A percentile compares a stretch with the other conserved stretches of the same genome.
phyloP scores from a whole-genome alignment of 345 rosid species.

The Lenwebbia sp. region DNA sequence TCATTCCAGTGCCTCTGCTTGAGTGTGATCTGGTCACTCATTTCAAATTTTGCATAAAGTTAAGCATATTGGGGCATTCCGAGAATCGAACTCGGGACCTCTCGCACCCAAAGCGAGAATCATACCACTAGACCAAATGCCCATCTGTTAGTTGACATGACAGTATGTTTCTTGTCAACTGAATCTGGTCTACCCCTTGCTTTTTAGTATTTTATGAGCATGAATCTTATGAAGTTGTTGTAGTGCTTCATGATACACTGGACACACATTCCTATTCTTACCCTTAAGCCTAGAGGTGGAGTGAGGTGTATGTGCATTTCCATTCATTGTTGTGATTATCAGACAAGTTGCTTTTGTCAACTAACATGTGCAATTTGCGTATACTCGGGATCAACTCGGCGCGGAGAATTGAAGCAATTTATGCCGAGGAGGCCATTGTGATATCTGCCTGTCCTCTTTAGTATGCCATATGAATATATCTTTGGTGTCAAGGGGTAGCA shows the following conservation, averaged over 20 bases:
- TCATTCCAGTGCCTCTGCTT: background rate
- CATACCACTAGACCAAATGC: conserved; percentile 51
- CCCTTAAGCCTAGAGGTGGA: background rate
- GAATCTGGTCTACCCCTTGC: background rate
- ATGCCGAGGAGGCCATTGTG: background rate
- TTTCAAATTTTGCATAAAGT: background rate
- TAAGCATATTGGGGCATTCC: conserved; percentile 37
- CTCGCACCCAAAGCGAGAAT: conserved; percentile 91
- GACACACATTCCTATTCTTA: background rate
- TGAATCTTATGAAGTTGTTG: background rate
- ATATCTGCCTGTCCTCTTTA: background rate
- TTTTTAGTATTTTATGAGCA: background rate
- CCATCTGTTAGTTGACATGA: background rate
- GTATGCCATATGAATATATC: background rate
- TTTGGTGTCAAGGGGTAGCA: background rate
- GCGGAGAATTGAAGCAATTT: background rate
- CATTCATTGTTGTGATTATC: background rate
- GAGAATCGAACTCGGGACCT: conserved; percentile 85
- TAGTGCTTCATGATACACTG: background rate
- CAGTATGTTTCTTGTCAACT: background rate
- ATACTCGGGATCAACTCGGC: background rate
- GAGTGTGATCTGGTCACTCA: background rate
- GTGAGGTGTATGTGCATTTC: background rate
- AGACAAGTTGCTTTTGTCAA: background rate
- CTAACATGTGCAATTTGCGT: background rate